Percentiles rank a stretch among this genome's conserved stretches.
These are phyloP conservation scores for Trichosporon asahii DNA, from an alignment of 1,284 basidiomycete genomes.

Conservation along the genomic window DNA sequence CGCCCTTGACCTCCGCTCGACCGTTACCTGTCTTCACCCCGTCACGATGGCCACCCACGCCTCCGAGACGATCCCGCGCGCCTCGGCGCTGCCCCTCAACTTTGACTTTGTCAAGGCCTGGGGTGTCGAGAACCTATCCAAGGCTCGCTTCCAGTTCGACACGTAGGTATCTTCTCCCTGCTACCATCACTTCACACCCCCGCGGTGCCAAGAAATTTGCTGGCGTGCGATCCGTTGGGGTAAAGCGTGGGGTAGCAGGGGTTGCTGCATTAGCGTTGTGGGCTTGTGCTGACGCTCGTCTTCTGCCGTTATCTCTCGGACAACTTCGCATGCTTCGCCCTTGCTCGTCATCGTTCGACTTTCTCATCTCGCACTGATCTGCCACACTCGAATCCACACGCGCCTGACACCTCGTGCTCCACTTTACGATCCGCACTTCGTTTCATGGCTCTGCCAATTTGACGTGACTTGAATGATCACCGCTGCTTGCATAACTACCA, in stretches of 20 bases:
- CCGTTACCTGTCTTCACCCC: neutral
- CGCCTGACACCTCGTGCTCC: neutral
- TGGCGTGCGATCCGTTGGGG: neutral
- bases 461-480: neutral
- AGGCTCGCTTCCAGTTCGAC: conserved; percentile 43
- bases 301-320: neutral
- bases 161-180: conserved; percentile 33
- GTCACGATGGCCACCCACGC: conserved; percentile 21
- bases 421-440: neutral
- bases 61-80: conserved; percentile 42
- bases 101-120: conserved; percentile 38
- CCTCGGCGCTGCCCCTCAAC: conserved; percentile 40
- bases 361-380: neutral
- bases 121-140: conserved; percentile 44
- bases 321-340: neutral
- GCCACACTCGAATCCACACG: neutral
- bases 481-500: neutral
- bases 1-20: neutral
- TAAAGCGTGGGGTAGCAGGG: neutral
- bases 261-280: neutral
- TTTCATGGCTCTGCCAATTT: neutral
- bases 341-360: neutral
- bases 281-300: conserved; percentile 6
- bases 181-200: neutral
- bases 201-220: neutral